A percentile compares a stretch with the other conserved stretches of the same genome.
These are phyloP conservation scores for Pythium grandisporangium DNA, from an alignment of 352 stramenopile species.

Conservation along the genomic window DNA sequence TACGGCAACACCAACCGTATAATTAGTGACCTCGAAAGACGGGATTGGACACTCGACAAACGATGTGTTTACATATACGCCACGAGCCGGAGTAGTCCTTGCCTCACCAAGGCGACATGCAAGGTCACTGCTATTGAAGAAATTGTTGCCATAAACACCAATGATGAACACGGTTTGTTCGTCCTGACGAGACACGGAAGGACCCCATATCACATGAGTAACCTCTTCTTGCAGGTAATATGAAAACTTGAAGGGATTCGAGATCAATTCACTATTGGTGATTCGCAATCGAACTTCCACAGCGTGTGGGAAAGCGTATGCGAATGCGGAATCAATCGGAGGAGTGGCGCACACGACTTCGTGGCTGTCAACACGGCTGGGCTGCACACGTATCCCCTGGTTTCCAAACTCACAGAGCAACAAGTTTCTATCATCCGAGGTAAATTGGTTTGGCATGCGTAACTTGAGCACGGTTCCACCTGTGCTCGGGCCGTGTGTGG, in stretches of 20 bases:
- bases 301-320: no score
- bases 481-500: neutral
- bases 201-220: neutral
- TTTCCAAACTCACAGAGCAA: no score
- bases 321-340: no score
- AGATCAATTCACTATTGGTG: no score
- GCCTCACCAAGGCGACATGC: constrained; percentile 2
- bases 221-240: neutral
- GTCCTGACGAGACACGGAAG: neutral
- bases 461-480: neutral
- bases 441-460: no score
- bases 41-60: constrained; percentile 1
- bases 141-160: neutral
- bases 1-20: neutral
- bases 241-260: neutral
- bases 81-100: neutral
- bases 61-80: constrained; percentile 2
- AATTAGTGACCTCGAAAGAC: neutral
- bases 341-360: no score
- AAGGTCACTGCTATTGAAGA: constrained; percentile 5
- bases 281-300: no score
- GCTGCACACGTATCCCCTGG: no score
- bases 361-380: no score
- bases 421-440: no score
- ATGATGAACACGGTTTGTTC: neutral